A percentile compares a stretch with the other conserved stretches of the same genome.
These are phyloP conservation scores for Ceratobasidium sp. DNA, from an alignment of 1,284 basidiomycete genomes.

Conservation along the genomic window DNA sequence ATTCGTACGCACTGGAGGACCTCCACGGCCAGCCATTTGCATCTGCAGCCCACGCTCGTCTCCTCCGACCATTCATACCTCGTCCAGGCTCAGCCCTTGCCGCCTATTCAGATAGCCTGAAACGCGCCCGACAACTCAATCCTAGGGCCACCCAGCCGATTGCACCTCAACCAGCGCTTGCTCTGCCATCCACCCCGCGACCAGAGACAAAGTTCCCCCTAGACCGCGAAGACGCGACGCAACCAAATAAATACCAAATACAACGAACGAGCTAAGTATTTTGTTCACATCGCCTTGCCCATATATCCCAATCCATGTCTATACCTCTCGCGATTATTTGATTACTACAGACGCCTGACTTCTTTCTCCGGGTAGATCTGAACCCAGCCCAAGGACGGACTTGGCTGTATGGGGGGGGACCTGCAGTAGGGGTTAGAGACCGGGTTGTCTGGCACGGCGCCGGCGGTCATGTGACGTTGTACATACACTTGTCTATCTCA, in stretches of 20 bases:
- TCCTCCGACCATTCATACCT: constrained; percentile 1
- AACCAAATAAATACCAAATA: not conserved
- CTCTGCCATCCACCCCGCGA: not conserved
- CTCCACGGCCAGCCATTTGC: not conserved
- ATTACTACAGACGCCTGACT: not conserved
- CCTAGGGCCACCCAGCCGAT: not conserved
- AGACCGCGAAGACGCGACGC: not conserved
- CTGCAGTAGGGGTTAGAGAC: not conserved
- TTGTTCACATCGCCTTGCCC: not conserved
- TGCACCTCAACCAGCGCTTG: not conserved
- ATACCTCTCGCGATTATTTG: not conserved
- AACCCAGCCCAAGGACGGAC: constrained; percentile 14
- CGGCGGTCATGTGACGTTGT: not conserved
- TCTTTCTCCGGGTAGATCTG: not conserved
- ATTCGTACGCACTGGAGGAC: constrained; percentile 6
- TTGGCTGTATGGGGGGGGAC: constrained; percentile 16
- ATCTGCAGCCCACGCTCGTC: not conserved
- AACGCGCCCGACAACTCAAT: not conserved
- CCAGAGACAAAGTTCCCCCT: not conserved
- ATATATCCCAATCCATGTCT: too few relatives aligned
- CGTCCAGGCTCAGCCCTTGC: not conserved
- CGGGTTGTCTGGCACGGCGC: not conserved
- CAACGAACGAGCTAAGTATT: not conserved
- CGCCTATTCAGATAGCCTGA: not conserved
- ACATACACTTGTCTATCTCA: not conserved